Evolutionary conservation across 148 eudicot genomes (phyloP).

Genomic region (Cornus controversa): DNA sequence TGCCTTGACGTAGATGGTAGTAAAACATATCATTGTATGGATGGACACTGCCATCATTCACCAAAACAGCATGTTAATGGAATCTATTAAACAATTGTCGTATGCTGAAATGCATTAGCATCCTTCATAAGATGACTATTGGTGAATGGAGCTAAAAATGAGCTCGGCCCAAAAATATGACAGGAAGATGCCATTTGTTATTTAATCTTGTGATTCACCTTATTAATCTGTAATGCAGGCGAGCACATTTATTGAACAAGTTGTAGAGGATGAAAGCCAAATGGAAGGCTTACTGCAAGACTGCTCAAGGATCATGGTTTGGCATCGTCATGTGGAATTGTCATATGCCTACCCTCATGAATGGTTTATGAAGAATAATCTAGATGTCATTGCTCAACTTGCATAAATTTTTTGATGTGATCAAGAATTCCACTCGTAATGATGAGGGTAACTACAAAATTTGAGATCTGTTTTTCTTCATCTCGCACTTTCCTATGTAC

Average conservation of each 20-base stretch:
- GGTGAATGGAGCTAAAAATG: background rate
- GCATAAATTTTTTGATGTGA: slow-evolving; percentile 18
- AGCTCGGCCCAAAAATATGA: background rate
- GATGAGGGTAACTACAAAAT: slow-evolving; percentile 1
- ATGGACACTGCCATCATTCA: background rate
- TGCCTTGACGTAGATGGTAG: background rate
- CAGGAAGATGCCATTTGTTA: background rate
- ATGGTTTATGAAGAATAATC: slow-evolving; percentile 44
- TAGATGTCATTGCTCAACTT: slow-evolving; percentile 30
- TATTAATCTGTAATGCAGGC: slow-evolving; percentile 40
- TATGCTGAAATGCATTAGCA: background rate
- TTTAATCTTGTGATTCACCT: background rate
- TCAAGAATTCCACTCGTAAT: slow-evolving; percentile 3
- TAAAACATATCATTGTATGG: background rate
- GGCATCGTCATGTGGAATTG: slow-evolving; percentile 58
- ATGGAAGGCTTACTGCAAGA: slow-evolving; percentile 65
- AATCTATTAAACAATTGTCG: background rate
- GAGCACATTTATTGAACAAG: slow-evolving; percentile 68
- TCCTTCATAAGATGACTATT: background rate
- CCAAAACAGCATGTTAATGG: background rate
- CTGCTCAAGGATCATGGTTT: slow-evolving; percentile 57
- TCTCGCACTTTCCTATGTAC: background rate
- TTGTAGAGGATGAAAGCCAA: slow-evolving; percentile 85
- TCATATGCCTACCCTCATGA: slow-evolving; percentile 44
- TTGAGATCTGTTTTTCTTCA: background rate